Base-by-base conservation (phyloP, 768 basidiomycete genomes). In the Vishniacozyma victoriae region DNA sequence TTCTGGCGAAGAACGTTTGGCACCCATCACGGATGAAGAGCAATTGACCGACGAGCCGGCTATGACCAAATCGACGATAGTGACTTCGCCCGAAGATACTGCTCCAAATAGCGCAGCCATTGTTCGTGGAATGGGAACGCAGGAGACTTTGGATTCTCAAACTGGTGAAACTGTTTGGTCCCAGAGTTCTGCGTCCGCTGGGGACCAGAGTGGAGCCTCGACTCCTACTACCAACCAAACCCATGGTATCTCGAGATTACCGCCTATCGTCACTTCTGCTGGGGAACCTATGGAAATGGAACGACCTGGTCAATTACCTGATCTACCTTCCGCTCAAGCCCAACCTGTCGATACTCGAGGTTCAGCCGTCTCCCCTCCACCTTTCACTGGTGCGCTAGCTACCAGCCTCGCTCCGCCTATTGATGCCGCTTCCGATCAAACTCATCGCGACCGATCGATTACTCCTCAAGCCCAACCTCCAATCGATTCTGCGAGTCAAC, bases 21-120 rank as follows among this genome's bases (percentile, higher is more conserved):
- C 56, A n/a, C 50, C 62, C 15, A 67, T 67, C 29, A 35, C 48
- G 6, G 65, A 64, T 40, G 26, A 39, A 15, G 49, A 55, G 20
- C 46, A 46, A n/a, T 13, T 54, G 4, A 57, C 56, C 2, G 61
- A 62, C n/a, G 61, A 62, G 25, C 59, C 61, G 31, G 16, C 26
- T 23, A 24, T n/a, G 29, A 12, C 24, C 44, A 44, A 27, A 24
- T 24, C 36, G 18, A 38, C 7, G 7, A n/a, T 33, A 9, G n/a
- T n/a, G 31, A 33, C 11, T n/a, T 11, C 11, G 11, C 31, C n/a
- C 11, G n/a, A 33, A n/a, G 31, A 33, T 9, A 9, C 9, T 9
- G 31, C 31, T 33, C n/a, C n/a, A n/a, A 14, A 14, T 5, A 31
- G 25, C 5, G 7, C 42, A 5, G 25, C 13, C 13, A 20, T 15